Evolutionary conservation across 1,139 yeast species (phyloP).

Genomic region (Suhomyces guaymorum): DNA sequence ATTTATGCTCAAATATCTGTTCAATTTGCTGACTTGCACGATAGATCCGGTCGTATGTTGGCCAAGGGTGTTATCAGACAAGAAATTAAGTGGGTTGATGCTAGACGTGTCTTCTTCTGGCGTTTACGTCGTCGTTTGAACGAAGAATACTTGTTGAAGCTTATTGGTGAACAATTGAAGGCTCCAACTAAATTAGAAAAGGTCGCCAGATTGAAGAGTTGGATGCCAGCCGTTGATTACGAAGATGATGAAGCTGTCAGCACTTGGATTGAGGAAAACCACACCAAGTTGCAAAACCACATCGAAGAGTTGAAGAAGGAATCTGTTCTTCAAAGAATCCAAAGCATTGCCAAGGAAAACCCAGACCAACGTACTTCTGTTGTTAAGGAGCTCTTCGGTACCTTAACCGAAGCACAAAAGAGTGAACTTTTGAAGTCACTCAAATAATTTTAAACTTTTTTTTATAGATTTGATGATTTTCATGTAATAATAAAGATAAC

Average conservation of each 20-base stretch:
- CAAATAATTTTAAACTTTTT: constrained; percentile 15
- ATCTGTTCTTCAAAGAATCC: constrained; percentile 60
- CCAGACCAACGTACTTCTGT: constrained; percentile 56
- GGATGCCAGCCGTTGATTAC: constrained; percentile 76
- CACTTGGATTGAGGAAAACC: constrained; percentile 82
- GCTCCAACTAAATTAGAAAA: constrained; percentile 72
- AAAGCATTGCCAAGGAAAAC: constrained; percentile 59
- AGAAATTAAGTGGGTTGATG: constrained; percentile 80
- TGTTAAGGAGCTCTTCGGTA: constrained; percentile 60
- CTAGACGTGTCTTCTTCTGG: constrained; percentile 99
- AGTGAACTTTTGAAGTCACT: constrained; percentile 46
- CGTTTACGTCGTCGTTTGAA: constrained; percentile 93
- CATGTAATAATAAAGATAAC: too few species aligned
- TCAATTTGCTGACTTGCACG: constrained; percentile 97
- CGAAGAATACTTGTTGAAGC: constrained; percentile 83
- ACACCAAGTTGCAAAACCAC: constrained; percentile 57
- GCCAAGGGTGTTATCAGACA: constrained; percentile 89
- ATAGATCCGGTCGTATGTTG: constrained; percentile 95
- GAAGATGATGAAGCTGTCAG: constrained; percentile 80
- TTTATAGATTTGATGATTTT: too few species aligned
- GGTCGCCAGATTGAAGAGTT: constrained; percentile 82
- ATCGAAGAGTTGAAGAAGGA: constrained; percentile 68
- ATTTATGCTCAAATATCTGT: constrained; percentile 89
- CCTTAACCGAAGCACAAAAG: constrained; percentile 62
- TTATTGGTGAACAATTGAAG: constrained; percentile 67